Base-by-base conservation (phyloP, 78 protist genomes). In the Dictyostelium discoideum region DNA sequence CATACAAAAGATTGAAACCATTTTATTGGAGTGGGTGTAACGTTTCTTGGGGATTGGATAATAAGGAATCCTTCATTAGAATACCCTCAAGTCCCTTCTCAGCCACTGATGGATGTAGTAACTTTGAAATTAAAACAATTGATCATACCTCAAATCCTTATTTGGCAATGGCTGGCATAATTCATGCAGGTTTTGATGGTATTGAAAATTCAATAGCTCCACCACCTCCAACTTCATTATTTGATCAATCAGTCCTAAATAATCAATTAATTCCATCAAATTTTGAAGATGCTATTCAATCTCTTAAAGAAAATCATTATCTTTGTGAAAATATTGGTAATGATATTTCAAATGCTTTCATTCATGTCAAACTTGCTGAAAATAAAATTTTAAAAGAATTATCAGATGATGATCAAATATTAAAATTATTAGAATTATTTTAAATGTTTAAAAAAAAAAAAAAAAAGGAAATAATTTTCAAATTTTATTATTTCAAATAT, bases 11-110 rank as follows among this genome's bases (percentile, higher is more conserved):
- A 24, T 48, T 89, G n/a, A 9, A 63, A 9, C 94, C 94, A 40
- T 42, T 42, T 22, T 24, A 74, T 42, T 89, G 94, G 94, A 44
- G 74, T 88, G 94, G 94, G 3, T 11, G 81, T 26, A 16, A 65
- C 8, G 81, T 88, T 26, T 9, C 86, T 3, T 89, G 94, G 94
- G 94, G 94, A 10, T 20, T 89, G 1, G 83, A 89, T 54, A 89
- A 89, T 63, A 89, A 89, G 48, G 94, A 81, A 32, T 80, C 85
- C 9, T n/a, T 89, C 14, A 54, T 80, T 69, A 69, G 94, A 24
- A 48, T 89, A 5, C 88, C 94, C 26, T 46, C 94, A 20, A 69
- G 57, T 13, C 76, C 94, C 0, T 26, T 26, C 46, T 65, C 40
- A 0, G 13, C 44, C 1, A 46, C 44, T 3, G 48, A 24, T 18